A percentile compares a stretch with the other conserved stretches of the same genome.
Evolutionary conservation across 331 rosid species (phyloP).

Genomic region (Quercus tomentella): DNA sequence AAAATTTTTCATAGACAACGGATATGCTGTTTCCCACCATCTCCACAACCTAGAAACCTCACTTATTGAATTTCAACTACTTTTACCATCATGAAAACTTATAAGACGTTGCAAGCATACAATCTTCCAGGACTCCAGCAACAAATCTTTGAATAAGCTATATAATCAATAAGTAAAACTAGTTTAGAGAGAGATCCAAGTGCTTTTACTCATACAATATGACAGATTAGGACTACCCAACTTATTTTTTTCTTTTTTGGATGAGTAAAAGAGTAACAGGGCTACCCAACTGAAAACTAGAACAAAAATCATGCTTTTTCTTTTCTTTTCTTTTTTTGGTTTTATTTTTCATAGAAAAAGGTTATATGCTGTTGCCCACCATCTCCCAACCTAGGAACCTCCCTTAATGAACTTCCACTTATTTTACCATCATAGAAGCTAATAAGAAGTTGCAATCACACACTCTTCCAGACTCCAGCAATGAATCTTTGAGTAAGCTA

Average conservation of each 20-base stretch:
- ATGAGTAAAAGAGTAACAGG: background rate
- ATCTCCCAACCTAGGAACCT: background rate
- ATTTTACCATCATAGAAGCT: background rate
- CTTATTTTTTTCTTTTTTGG: too few species aligned
- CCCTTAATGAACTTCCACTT: background rate
- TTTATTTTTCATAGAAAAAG: background rate
- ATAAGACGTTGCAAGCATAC: too few species aligned
- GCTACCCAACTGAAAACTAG: background rate
- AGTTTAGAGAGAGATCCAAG: background rate
- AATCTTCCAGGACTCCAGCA: too few species aligned
- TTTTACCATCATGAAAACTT: too few species aligned
- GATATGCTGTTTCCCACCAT: too few species aligned
- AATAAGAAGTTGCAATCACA: conserved; percentile 18
- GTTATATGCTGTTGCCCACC: background rate
- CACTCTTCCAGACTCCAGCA: background rate
- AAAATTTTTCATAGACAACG: too few species aligned
- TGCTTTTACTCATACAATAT: background rate
- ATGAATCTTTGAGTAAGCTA: background rate
- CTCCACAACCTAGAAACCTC: too few species aligned
- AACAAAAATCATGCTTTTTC: background rate
- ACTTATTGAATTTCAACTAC: too few species aligned
- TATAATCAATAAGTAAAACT: too few species aligned
- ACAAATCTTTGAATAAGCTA: too few species aligned
- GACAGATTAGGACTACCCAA: background rate
- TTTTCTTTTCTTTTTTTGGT: background rate